Percentiles rank a stretch among this genome's conserved stretches.
Evolutionary conservation across 78 protist species (phyloP).

Genomic region (Tieghemostelium lacteum): DNA sequence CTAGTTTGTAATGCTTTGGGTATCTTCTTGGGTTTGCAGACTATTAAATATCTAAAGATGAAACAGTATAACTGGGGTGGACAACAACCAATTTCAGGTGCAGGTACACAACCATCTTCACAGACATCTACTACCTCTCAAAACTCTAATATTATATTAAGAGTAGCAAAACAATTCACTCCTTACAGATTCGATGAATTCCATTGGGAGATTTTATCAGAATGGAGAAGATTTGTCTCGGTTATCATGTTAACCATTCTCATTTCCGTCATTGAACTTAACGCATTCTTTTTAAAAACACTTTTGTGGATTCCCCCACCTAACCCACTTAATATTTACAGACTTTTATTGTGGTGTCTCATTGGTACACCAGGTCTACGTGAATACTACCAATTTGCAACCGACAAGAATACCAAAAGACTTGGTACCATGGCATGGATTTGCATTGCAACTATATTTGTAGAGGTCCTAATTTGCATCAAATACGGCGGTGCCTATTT

Average conservation of each 20-base stretch:
- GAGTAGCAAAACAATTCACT: conserved; percentile 79
- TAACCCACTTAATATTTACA: conserved; percentile 67
- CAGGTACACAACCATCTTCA: conserved; percentile 41
- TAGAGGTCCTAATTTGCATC: conserved; percentile 70
- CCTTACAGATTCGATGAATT: conserved; percentile 59
- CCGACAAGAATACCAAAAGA: conserved; percentile 74
- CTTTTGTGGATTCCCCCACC: conserved; percentile 86
- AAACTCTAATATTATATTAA: conserved; percentile 15
- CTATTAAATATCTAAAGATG: conserved; percentile 62
- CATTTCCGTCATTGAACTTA: conserved; percentile 76
- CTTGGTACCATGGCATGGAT: conserved; percentile 90
- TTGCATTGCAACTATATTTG: conserved; percentile 36
- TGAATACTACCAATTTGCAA: conserved; percentile 84
- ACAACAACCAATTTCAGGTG: conserved; percentile 17
- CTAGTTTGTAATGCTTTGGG: conserved; percentile 89
- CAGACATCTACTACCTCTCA: neutral
- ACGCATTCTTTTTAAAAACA: conserved; percentile 87
- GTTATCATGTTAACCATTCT: conserved; percentile 38
- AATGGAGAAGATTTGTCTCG: conserved; percentile 66
- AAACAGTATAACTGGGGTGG: conserved; percentile 69
- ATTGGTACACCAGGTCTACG: conserved; percentile 85
- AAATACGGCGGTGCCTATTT: conserved; percentile 83
- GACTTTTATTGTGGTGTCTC: conserved; percentile 81
- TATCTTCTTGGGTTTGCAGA: conserved; percentile 75
- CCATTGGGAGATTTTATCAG: conserved; percentile 81